Conservation (phyloP, 2,329 filamentous ascomycete genomes). For the Neopestalotiopsis sp. region DNA sequence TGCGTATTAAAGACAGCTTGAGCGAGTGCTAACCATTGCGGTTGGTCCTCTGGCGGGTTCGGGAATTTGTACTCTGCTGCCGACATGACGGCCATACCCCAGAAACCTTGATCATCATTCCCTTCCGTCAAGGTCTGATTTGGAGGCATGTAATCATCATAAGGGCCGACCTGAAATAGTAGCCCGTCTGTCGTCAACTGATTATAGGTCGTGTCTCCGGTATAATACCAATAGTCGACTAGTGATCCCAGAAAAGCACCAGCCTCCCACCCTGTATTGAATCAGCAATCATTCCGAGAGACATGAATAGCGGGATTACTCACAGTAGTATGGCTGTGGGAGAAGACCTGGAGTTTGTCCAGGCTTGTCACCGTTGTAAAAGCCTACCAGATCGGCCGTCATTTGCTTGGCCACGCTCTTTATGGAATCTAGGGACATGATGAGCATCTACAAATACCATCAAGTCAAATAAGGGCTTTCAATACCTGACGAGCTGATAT, state of each 20-base stretch:
- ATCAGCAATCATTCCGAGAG: not conserved
- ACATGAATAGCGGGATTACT: slow-evolving; percentile 26
- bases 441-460: not conserved
- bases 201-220: slow-evolving; percentile 75
- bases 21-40: slow-evolving; percentile 74
- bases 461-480: not conserved
- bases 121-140: slow-evolving; percentile 73
- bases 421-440: slow-evolving; percentile 50
- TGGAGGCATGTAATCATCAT: slow-evolving; percentile 78
- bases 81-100: slow-evolving; percentile 73
- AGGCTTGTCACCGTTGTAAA: slow-evolving; percentile 54
- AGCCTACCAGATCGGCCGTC: slow-evolving; percentile 56
- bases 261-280: slow-evolving; percentile 68
- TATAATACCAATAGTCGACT: slow-evolving; percentile 87
- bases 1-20: slow-evolving; percentile 85
- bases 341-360: slow-evolving; percentile 58
- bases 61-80: slow-evolving; percentile 74
- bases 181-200: slow-evolving; percentile 70
- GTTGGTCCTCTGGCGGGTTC: slow-evolving; percentile 59
- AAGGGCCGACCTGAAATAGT: slow-evolving; percentile 74
- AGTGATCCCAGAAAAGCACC: slow-evolving; percentile 75
- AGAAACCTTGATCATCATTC: slow-evolving; percentile 80
- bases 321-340: slow-evolving; percentile 61
- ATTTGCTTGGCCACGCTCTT: slow-evolving; percentile 55
- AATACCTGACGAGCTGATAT: slow-evolving; percentile 34